phyloP scores from a whole-genome alignment of 768 basidiomycete genomes.

The Tylopilus sp. region DNA sequence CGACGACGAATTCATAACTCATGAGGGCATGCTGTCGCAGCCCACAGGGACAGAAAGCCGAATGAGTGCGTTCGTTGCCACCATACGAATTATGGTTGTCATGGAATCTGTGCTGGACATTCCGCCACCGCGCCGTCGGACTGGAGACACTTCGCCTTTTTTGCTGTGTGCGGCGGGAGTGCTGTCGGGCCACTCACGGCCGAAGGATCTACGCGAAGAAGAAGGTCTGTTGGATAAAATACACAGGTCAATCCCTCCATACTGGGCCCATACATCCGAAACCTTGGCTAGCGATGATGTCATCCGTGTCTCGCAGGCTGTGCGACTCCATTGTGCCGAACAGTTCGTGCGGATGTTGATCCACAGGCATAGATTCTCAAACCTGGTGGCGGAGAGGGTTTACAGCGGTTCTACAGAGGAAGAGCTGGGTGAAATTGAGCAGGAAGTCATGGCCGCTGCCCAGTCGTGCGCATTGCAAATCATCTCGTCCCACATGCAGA shows the following conservation, averaged over 20 bases:
- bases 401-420: constrained; percentile 42
- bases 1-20: constrained; percentile 87
- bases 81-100: constrained; percentile 79
- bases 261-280: constrained; percentile 79
- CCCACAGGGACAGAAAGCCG: constrained; percentile 71
- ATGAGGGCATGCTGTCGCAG: constrained; percentile 62
- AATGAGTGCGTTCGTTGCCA: constrained; percentile 76
- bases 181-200: constrained; percentile 58
- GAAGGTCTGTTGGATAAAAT: constrained; percentile 81
- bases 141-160: constrained; percentile 73
- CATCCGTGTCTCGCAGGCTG: constrained; percentile 85
- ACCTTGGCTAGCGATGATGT: constrained; percentile 83
- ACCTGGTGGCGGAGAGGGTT: constrained; percentile 68
- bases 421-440: constrained; percentile 65
- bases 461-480: constrained; percentile 79
- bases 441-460: constrained; percentile 72
- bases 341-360: constrained; percentile 87
- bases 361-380: constrained; percentile 82
- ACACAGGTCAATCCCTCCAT: constrained; percentile 61
- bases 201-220: constrained; percentile 72
- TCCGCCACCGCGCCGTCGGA: constrained; percentile 56
- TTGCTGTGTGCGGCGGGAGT: constrained; percentile 66
- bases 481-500: constrained; percentile 76
- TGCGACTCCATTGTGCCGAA: constrained; percentile 81
- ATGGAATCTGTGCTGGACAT: constrained; percentile 86